Base-by-base conservation (phyloP, 345 rosid species). In the Gossypium thurberi region DNA sequence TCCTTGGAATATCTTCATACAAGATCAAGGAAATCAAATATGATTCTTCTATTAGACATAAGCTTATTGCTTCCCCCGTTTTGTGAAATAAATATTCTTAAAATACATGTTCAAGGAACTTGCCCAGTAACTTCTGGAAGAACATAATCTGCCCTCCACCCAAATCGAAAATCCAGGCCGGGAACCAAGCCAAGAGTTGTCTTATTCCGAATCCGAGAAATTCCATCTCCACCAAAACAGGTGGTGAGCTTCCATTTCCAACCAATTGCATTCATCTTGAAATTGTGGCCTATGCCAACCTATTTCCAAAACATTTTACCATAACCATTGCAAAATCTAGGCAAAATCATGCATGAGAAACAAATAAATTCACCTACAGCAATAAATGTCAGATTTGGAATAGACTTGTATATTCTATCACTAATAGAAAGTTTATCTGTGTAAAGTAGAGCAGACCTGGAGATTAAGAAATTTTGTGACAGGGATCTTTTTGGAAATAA, bases 201-300 rank as follows among this genome's bases (percentile, higher is more conserved):
- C 85, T 94, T 92, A 81, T 92, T 92, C 75, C 78, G 87, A 33
- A 94, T 85, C 43, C 91, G 84, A 44, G 98, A 92, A 21, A 94
- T 61, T 58, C 97, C 92, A 74, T 92, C 97, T 44, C 97, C 97
- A 63, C 98, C 98, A 40, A 89, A 83, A 79, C 95, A 88, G 48
- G 98, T 83, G 2, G 86, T 88, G 73, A 94, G 95, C 72, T 90
- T 94, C 95, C 97, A 94, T 80, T 92, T 88, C 97, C 97, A 92
- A 57, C 90, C 89, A 67, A 82, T 87, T 61, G 97, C 92, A 75
- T 87, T 84, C 85, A 83, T 75, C 81, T 83, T 83, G 80, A 94
- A 91, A 78, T 89, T 90, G 76, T 94, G 95, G 66, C 92, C 93
- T 70, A 90, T 74, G 42, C 98, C 97, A 69, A 94, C 89, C 98